phyloP scores from a whole-genome alignment of 345 rosid genomes.

The Bruguiera parviflora region DNA sequence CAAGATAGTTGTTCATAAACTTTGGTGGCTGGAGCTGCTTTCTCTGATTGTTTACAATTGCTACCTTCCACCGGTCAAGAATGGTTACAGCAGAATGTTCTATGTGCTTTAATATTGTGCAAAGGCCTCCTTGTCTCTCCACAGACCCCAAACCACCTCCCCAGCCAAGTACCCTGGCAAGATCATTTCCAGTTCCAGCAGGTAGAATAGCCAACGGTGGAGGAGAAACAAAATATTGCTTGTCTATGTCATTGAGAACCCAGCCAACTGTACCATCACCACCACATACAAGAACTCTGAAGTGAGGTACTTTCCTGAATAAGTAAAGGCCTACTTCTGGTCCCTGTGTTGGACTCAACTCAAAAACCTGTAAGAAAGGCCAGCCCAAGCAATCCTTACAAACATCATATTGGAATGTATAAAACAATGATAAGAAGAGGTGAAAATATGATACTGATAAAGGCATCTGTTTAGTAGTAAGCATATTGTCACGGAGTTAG shows the following conservation, averaged over 20 bases:
- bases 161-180: constrained; percentile 80
- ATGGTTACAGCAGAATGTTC: constrained; percentile 79
- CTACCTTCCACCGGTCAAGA: constrained; percentile 79
- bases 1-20: constrained; percentile 85
- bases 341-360: constrained; percentile 64
- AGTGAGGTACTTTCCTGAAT: constrained; percentile 57
- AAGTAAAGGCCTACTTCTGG: constrained; percentile 72
- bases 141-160: constrained; percentile 68
- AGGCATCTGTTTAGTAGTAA: no score
- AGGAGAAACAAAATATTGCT: constrained; percentile 64
- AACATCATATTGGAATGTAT: neutral
- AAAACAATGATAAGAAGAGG: neutral
- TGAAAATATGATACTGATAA: no score
- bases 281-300: constrained; percentile 75
- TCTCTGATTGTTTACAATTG: constrained; percentile 35
- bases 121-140: constrained; percentile 65
- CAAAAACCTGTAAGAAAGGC: constrained; percentile 54
- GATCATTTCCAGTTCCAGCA: constrained; percentile 83
- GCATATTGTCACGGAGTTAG: no score
- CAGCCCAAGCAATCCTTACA: neutral
- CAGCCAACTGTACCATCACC: constrained; percentile 91
- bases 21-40: constrained; percentile 50
- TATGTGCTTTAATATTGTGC: constrained; percentile 59
- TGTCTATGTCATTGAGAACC: constrained; percentile 77
- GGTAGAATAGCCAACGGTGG: constrained; percentile 87